Evolutionary conservation across 257 asterid genomes (phyloP).

Genomic region (Euphrasia confusa): DNA sequence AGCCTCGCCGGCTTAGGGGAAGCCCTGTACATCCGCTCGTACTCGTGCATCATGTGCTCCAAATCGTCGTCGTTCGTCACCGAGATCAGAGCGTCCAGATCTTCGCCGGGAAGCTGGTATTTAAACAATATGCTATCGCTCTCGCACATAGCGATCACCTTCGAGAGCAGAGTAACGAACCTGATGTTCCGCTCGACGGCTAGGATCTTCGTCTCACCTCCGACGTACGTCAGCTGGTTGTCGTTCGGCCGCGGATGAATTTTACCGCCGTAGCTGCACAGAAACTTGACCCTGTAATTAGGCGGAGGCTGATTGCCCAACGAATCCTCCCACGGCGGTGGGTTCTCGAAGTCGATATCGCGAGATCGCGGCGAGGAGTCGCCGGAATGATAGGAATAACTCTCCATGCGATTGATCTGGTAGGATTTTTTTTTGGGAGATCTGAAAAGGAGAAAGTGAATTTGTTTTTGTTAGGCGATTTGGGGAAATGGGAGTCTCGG

Average conservation of each 20-base stretch:
- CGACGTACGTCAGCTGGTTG: constrained; percentile 71
- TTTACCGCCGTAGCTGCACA: constrained; percentile 97
- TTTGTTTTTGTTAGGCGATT: constrained; percentile 19
- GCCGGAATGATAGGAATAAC: constrained; percentile 73
- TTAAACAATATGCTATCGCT: constrained; percentile 59
- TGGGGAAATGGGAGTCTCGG: constrained; percentile 1
- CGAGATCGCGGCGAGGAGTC: constrained; percentile 88
- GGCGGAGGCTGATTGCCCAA: constrained; percentile 46
- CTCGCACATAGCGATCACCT: constrained; percentile 60
- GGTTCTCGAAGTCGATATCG: constrained; percentile 78
- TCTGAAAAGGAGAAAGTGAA: constrained; percentile 1
- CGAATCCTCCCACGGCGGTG: constrained; percentile 76
- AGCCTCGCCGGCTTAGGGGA: constrained; percentile 80
- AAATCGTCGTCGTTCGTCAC: constrained; percentile 92
- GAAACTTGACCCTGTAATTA: constrained; percentile 61
- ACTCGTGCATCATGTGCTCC: constrained; percentile 95
- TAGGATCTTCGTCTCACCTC: constrained; percentile 91
- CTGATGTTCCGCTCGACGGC: constrained; percentile 70
- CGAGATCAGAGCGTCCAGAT: constrained; percentile 89
- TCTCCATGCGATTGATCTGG: constrained; percentile 48
- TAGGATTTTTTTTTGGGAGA: not conserved
- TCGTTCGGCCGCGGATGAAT: constrained; percentile 92
- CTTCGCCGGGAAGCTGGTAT: constrained; percentile 94
- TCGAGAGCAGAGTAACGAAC: constrained; percentile 43
- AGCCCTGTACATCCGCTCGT: constrained; percentile 61